Evolutionary conservation across 164 flowering plant species (phyloP), one percentile per base, ranked within the genome.

Genomic region (Macadamia tetraphylla): DNA sequence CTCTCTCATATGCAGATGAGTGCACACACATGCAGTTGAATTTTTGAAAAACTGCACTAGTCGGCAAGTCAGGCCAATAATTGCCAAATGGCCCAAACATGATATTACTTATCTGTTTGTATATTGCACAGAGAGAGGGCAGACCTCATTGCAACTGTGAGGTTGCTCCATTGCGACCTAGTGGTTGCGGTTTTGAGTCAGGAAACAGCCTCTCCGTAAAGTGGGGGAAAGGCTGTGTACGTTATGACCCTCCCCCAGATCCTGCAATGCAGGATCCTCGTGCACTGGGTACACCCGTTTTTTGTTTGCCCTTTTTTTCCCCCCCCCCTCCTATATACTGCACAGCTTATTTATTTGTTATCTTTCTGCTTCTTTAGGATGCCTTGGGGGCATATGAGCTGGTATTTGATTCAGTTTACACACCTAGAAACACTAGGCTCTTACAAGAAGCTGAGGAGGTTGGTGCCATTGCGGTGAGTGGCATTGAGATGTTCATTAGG

Each of bases 401-500:
- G 55, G 87, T 83, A 53, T 83, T 83, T 67, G 88, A 85, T 66
- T 78, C 91, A 10, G 55, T 51, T 51, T 51, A 51, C 75, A 87
- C 91, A 0, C 88, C 88, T 0, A 77, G 78, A 59, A 75, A 65
- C 42, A 87, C 91, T 6, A 58, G 82, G 9, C 82, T 87, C 10
- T 35, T 87, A 69, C 70, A 58, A 59, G 85, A 82, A n/a, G 87
- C 87, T 40, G 75, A 75, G 65, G 82, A 74, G 23, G 67, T 63
- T 60, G 87, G 87, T 68, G 82, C 80, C 29, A 74, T 61, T 60
- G 79, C 74, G 5, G 84, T 84, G 52, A 77, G 77, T 56, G 87
- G 87, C 3, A 78, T 84, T 12, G 84, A 82, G 72, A 84, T 84
- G 87, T 82, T 82, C 74, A 70, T 84, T 40, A 79, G 83, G 63